A percentile compares a stretch with the other conserved stretches of the same genome.
phyloP scores from a whole-genome alignment of 306 rosid genomes.

The Vicia sativa region DNA sequence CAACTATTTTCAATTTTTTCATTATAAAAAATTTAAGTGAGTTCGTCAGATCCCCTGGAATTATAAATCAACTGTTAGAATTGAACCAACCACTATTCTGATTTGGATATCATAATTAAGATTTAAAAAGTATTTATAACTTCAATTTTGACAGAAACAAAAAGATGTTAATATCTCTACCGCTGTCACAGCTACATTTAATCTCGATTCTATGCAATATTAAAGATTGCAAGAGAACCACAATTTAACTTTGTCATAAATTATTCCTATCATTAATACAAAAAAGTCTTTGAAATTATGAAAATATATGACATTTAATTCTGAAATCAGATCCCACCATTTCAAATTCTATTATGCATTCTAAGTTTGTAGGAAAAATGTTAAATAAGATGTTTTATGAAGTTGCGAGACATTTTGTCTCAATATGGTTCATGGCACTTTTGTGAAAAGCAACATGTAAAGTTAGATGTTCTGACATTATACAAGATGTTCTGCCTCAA shows the following conservation, averaged over 20 bases:
- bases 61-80: too few relatives aligned
- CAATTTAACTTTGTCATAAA: not conserved
- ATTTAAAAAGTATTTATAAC: not conserved
- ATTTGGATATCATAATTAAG: not conserved
- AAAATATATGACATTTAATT: constrained; percentile 30
- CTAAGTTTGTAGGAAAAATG: too few relatives aligned
- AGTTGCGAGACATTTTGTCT: too few relatives aligned
- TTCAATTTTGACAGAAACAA: not conserved
- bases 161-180: not conserved
- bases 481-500: too few relatives aligned
- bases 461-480: too few relatives aligned
- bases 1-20: too few relatives aligned
- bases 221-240: not conserved
- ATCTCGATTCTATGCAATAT: not conserved
- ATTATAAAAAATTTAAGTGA: too few relatives aligned
- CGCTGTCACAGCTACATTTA: not conserved
- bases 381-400: too few relatives aligned
- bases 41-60: too few relatives aligned
- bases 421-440: too few relatives aligned
- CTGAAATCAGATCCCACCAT: not conserved
- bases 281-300: not conserved
- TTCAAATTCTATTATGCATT: constrained; percentile 12
- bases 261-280: not conserved
- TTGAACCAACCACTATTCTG: not conserved
- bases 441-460: too few relatives aligned